Conservation (phyloP, 305 asterid genomes). For the Fraxinus angustifolia region DNA sequence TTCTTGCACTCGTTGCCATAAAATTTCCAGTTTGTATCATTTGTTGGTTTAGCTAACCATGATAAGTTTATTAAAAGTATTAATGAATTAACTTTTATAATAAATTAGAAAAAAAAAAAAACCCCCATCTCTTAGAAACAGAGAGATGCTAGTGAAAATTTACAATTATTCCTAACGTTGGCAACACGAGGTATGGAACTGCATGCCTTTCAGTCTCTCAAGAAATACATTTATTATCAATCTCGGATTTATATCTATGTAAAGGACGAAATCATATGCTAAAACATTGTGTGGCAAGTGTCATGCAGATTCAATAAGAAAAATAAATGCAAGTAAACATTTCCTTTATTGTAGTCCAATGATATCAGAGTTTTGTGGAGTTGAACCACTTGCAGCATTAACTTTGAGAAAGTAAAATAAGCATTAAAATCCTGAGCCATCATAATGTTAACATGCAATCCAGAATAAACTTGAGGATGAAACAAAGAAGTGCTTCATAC, state of each 20-base stretch:
- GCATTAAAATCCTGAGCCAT: not conserved
- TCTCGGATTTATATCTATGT: not conserved
- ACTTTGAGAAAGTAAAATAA: conserved; percentile 5
- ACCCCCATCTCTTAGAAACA: conserved; percentile 1
- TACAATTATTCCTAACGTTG: conserved; percentile 12
- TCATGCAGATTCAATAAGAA: conserved; percentile 2
- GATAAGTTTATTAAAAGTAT: not conserved
- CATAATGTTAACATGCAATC: not conserved
- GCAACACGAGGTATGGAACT: not conserved
- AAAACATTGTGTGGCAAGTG: not conserved
- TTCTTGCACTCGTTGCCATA: conserved; percentile 4
- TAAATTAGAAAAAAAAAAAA: not conserved
- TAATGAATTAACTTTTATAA: not conserved
- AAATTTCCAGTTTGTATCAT: conserved; percentile 13
- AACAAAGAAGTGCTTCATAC: conserved; percentile 28
- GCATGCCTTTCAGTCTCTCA: conserved; percentile 9
- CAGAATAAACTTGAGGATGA: not conserved
- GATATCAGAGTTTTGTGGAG: not conserved
- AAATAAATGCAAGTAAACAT: not conserved
- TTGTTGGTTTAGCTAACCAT: not conserved
- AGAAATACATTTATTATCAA: not conserved
- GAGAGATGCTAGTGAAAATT: conserved; percentile 8
- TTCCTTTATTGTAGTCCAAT: not conserved
- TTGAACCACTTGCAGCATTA: not conserved
- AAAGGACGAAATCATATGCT: not conserved